Base-by-base conservation (phyloP, 2,329 filamentous ascomycete genomes). In the Trichophyton rubrum region DNA sequence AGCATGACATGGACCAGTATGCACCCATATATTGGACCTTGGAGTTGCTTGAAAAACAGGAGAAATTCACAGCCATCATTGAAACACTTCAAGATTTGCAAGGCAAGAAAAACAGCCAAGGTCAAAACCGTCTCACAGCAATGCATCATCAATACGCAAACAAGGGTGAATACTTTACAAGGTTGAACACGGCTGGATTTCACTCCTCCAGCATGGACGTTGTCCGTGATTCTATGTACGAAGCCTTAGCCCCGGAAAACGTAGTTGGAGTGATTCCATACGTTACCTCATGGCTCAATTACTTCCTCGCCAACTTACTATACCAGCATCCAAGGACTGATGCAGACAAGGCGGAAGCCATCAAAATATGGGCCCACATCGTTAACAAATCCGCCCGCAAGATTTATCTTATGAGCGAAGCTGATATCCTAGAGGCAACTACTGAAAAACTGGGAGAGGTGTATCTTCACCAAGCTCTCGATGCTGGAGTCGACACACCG, bases 51-150 rank as follows among this genome's bases (percentile, higher is more conserved):
- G 45, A 61, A n/a, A 27, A 61, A 9, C 55, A 62, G 7, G 62
- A 59, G 33, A 62, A 63, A 15, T 61, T 61, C 22, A 27, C 60
- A 9, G 62, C 63, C 17, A 59, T 67, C 3, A 59, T 66, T 22
- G 59, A 61, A 47, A 62, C 62, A 47, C 56, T 68, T 6, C 61
- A 68, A 33, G 60, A 56, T 3, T 56, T 68, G 56, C 41, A 33
- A n/a, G 45, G 11, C 9, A 56, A 64, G n/a, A 53, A 58, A 53
- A 53, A 61, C 43, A 35, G 33, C 11, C 20, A 63, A 9, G 61
- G 61, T 27, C 27, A 61, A 40, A 63, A 24, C n/a, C 59, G 63
- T 11, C 47, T 63, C 17, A 55, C 60, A 17, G 61, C 60, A 9
- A 58, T 63, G 63, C 41, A 55, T 27, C 59, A 63, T 33, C 43